Evolutionary conservation across 345 rosid species (phyloP).

Genomic region (Ceriops zippeliana): DNA sequence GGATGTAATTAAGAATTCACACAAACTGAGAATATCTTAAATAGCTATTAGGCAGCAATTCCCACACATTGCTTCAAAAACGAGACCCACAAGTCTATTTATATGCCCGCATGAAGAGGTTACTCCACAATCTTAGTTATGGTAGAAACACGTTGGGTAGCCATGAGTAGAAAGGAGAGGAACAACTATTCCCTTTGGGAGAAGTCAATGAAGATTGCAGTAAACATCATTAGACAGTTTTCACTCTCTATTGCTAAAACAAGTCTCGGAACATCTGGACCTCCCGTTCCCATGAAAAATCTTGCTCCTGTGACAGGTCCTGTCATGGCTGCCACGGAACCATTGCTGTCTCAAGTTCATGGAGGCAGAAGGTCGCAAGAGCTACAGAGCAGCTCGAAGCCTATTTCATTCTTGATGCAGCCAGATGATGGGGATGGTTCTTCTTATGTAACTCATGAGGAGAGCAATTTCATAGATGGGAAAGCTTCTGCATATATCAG

Average conservation of each 20-base stretch:
- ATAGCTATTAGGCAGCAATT: background rate
- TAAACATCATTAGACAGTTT: constrained; percentile 41
- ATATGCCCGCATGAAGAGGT: background rate
- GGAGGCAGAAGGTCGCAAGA: constrained; percentile 26
- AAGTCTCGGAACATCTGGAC: constrained; percentile 36
- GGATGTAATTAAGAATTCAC: background rate
- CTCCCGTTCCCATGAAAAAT: constrained; percentile 23
- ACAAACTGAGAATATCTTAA: background rate
- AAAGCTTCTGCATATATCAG: constrained; percentile 36
- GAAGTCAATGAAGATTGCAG: constrained; percentile 47
- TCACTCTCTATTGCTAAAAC: constrained; percentile 48
- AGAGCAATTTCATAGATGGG: constrained; percentile 24
- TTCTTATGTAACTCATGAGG: constrained; percentile 9
- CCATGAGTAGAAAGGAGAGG: constrained; percentile 33
- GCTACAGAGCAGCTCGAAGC: constrained; percentile 23
- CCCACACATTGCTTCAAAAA: constrained; percentile 12
- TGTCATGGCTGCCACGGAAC: constrained; percentile 10
- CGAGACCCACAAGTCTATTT: constrained; percentile 19
- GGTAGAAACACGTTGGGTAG: constrained; percentile 2
- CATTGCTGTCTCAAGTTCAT: constrained; percentile 15
- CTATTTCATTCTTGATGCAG: constrained; percentile 35
- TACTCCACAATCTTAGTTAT: background rate
- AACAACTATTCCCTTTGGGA: constrained; percentile 39
- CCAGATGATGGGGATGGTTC: constrained; percentile 27
- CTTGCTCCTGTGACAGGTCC: constrained; percentile 7